Evolutionary conservation across 306 rosid genomes (phyloP), one percentile per base, ranked within the genome.

Genomic region (Glycine latifolia): DNA sequence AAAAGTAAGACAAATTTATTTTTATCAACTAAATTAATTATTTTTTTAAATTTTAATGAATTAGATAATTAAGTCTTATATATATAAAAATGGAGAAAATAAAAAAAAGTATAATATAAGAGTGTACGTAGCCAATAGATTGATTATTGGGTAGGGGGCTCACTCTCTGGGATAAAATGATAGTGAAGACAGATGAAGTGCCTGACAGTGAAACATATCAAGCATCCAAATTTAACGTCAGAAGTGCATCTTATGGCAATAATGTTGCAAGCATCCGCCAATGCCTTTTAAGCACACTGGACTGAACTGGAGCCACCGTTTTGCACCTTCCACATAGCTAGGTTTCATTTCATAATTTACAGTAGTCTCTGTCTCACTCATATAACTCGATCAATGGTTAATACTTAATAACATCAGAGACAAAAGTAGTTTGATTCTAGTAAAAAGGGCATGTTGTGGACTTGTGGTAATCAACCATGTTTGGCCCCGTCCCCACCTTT

Each of bases 191-290:
- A 78, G 46, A 78, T 10, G 26, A 66, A 66, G 67, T 11, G 16
- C 16, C 67, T 67, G 47, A 63, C 82, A 68, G 31, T 26, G 31
- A 26, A 1, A 26, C 37, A 15, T 67, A 39, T 26, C 67, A 41
- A 33, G 59, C 69, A 54, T 6, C 15, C 33, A 26, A 4, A 4
- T 79, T 14, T 26, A 44, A 17, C 56, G 20, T 43, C 79, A 54
- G 70, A 79, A 16, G 16, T 70, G 26, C 35, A 79, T 71, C 46
- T 35, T 39, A 48, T 35, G 61, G 5, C 83, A 61, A 71, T 80
- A n/a, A 71, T 80, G 33, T 52, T 47, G 16, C 73, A 37, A 61
- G 72, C 79, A 80, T 80, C 79, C n/a, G n/a, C n/a, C 78, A 37
- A 60, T 71, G 84, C 44, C 39, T 35, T 35, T 35, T 35, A 3